Base-by-base conservation (phyloP, 1,284 basidiomycete genomes). In the Termitomyces sp. region DNA sequence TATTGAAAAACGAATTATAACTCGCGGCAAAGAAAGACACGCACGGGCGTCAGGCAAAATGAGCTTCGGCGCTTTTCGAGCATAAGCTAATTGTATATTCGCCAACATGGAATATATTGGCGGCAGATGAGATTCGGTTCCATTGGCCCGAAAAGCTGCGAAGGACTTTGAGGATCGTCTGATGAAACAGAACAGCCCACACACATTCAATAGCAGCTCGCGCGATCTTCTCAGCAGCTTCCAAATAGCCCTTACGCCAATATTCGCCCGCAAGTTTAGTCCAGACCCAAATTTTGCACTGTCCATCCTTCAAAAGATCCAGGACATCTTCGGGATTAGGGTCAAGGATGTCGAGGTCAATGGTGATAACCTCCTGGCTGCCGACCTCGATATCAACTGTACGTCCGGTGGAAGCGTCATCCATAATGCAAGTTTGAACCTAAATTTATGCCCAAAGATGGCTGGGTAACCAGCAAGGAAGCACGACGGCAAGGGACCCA, bases 21-120 rank as follows among this genome's bases (percentile, higher is more conserved):
- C 28, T 40, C 21, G 48, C 26, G 42, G 53, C 43, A 46, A 48
- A 37, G n/a, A 35, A 44, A 14, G 24, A 62, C 7, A 73, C 88
- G 67, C 64, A 92, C 90, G 82, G 52, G 92, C 84, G 60, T 87
- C 80, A 0, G 76, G 65, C 0, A 95, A 67, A 24, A 89, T 74
- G 5, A 87, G 64, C 64, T 93, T 95, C 0, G 94, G 94, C 11
- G 92, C 92, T 49, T 78, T 79, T 28, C 88, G 79, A 1, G 92
- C 88, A 58, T 83, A 76, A 1, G 87, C 82, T 53, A 96, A 79
- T 53, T 88, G 81, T 44, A 95, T 80, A 67, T 93, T 93, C 1
- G 91, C 92, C 19, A 92, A 75, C 53, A 96, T 76, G 18, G 87
- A 80, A 58, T 90, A 86, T 48, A 94, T 77, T 7, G 89, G 86